Evolutionary conservation across 768 basidiomycete species (phyloP).

Genomic region (Plicaturopsis crispa): DNA sequence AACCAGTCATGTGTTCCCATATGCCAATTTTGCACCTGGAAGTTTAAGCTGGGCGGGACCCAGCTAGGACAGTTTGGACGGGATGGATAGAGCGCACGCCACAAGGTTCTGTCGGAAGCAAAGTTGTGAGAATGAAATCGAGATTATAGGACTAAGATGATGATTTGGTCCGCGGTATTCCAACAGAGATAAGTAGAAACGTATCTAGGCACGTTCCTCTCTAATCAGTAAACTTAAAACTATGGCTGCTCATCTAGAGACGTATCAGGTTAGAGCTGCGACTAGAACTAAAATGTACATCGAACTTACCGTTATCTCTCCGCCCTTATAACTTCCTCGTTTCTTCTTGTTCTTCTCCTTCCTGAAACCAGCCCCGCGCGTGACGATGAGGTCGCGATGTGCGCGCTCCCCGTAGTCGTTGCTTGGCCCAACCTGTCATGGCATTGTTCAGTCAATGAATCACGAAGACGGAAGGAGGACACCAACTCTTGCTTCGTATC

Average conservation of each 20-base stretch:
- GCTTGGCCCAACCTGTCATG: constrained; percentile 43
- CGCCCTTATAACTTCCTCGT: constrained; percentile 87
- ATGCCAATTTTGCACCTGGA: too few species aligned
- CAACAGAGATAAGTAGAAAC: too few species aligned
- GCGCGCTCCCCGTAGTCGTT: constrained; percentile 90
- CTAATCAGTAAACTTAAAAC: constrained; percentile 73
- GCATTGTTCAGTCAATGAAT: not conserved
- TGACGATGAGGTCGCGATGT: constrained; percentile 82
- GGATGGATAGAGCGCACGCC: too few species aligned
- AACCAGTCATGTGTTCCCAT: too few species aligned
- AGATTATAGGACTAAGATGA: too few species aligned
- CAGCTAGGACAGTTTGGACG: too few species aligned
- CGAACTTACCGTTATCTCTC: constrained; percentile 81
- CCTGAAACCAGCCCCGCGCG: constrained; percentile 89
- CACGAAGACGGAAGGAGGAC: constrained; percentile 3
- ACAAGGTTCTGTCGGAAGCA: too few species aligned
- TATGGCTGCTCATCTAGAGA: constrained; percentile 68
- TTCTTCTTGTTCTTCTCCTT: constrained; percentile 99
- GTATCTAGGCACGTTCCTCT: too few species aligned
- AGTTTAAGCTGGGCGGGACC: too few species aligned
- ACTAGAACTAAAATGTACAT: not conserved
- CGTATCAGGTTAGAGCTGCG: constrained; percentile 2
- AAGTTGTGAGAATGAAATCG: too few species aligned
- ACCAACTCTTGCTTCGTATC: constrained; percentile 73
- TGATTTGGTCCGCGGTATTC: too few species aligned